Evolutionary conservation across 2,329 filamentous ascomycete genomes (phyloP).

Genomic region (Lasiodiplodia sp.): DNA sequence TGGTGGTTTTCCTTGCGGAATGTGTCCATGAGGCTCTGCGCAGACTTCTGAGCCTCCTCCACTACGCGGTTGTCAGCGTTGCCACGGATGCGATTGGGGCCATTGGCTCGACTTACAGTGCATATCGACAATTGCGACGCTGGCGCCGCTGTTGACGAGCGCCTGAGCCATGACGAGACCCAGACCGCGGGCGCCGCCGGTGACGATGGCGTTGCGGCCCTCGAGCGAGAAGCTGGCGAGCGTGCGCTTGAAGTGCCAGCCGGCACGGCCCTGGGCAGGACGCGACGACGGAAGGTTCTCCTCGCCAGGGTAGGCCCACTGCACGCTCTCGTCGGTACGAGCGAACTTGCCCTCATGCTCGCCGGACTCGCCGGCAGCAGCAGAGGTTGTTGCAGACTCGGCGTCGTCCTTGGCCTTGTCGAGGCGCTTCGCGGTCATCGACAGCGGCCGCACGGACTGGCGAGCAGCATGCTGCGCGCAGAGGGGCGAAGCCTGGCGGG

Average conservation of each 20-base stretch:
- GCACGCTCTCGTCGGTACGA: constrained; percentile 79
- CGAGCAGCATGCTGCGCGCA: constrained; percentile 41
- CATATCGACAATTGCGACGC: constrained; percentile 91
- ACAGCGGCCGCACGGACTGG: constrained; percentile 40
- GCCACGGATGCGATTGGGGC: not conserved
- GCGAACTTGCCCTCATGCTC: constrained; percentile 73
- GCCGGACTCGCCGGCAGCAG: constrained; percentile 49
- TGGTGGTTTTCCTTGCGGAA: constrained; percentile 84
- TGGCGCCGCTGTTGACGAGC: constrained; percentile 84
- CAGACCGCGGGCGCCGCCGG: constrained; percentile 86
- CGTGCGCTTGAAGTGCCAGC: constrained; percentile 83
- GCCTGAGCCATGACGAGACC: constrained; percentile 94
- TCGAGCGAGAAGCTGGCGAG: constrained; percentile 87
- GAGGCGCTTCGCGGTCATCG: constrained; percentile 39
- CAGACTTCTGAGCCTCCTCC: constrained; percentile 83
- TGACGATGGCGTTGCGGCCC: constrained; percentile 82
- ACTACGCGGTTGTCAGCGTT: constrained; percentile 56
- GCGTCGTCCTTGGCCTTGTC: constrained; percentile 42
- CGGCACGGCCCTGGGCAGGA: constrained; percentile 78
- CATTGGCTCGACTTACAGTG: constrained; percentile 70
- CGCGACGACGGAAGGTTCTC: constrained; percentile 73
- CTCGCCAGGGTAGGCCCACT: constrained; percentile 80
- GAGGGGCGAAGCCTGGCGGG: constrained; percentile 41
- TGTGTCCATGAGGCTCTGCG: constrained; percentile 73
- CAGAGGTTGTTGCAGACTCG: constrained; percentile 46